A percentile compares a stretch with the other conserved stretches of the same genome.
These are phyloP conservation scores for Lepidium campestre DNA, from an alignment of 441 rosid species.

Conservation along the genomic window DNA sequence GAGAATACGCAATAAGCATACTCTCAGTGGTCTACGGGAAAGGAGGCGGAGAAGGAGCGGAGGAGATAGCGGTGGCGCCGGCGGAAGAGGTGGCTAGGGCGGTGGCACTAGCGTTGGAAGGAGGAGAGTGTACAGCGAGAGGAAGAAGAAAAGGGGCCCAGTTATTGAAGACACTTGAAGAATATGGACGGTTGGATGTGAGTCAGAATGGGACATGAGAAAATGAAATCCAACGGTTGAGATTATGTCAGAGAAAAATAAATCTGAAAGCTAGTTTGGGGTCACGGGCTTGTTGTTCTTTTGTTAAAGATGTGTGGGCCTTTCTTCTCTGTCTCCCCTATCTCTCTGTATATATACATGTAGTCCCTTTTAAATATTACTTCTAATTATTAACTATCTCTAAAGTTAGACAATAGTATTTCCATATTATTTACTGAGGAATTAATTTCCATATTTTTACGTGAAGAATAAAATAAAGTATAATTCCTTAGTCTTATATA, in stretches of 20 bases:
- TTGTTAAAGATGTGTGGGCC: slow-evolving; percentile 30
- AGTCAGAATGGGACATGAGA: slow-evolving; percentile 33
- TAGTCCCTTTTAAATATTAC: background rate
- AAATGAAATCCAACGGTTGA: slow-evolving; percentile 30
- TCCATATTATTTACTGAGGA: too few relatives aligned
- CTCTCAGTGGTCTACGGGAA: slow-evolving; percentile 52
- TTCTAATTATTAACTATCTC: background rate
- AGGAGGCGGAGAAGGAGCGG: background rate
- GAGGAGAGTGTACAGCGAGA: slow-evolving; percentile 71
- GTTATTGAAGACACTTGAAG: slow-evolving; percentile 60
- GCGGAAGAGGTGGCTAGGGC: slow-evolving; percentile 89
- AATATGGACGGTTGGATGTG: slow-evolving; percentile 51
- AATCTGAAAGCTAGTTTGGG: slow-evolving; percentile 28
- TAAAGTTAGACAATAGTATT: too few relatives aligned
- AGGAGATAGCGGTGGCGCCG: slow-evolving; percentile 51
- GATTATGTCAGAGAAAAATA: slow-evolving; percentile 26
- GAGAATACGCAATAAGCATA: slow-evolving; percentile 76
- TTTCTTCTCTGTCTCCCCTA: slow-evolving; percentile 14
- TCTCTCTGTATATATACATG: slow-evolving; percentile 6
- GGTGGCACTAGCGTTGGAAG: slow-evolving; percentile 69
- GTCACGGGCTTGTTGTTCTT: slow-evolving; percentile 36
- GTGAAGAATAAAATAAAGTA: too few relatives aligned
- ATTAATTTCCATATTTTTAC: too few relatives aligned
- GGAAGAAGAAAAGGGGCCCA: slow-evolving; percentile 78
- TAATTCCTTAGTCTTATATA: too few relatives aligned